A percentile compares a stretch with the other conserved stretches of the same genome.
Evolutionary conservation across 1,284 basidiomycete species (phyloP).

Genomic region (Trametes hirsuta): DNA sequence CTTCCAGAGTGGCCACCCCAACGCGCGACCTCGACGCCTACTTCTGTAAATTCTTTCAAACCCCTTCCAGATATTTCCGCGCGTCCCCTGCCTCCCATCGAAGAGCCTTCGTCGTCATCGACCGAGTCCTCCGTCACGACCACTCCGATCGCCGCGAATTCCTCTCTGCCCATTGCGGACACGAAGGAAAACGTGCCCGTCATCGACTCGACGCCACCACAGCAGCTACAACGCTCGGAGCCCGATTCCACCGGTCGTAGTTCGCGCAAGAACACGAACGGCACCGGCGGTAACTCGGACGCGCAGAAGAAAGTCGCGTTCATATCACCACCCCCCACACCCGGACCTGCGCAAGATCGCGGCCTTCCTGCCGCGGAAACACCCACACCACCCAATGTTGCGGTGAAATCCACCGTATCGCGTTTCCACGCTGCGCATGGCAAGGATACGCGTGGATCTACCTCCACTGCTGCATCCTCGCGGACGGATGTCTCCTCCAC

Average conservation of each 20-base stretch:
- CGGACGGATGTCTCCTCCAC: constrained; percentile 47
- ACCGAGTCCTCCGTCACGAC: constrained; percentile 41
- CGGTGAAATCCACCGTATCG: constrained; percentile 65
- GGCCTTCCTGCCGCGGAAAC: constrained; percentile 43
- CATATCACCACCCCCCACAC: constrained; percentile 75
- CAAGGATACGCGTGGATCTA: constrained; percentile 70
- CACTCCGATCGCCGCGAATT: constrained; percentile 32
- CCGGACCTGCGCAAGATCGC: constrained; percentile 42
- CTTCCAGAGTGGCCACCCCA: constrained; percentile 61
- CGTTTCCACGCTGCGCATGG: constrained; percentile 74
- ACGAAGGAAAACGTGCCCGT: constrained; percentile 34
- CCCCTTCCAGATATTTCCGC: constrained; percentile 67
- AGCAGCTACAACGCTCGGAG: constrained; percentile 35
- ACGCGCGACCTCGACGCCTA: constrained; percentile 45
- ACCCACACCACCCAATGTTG: constrained; percentile 38
- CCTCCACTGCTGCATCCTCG: constrained; percentile 55
- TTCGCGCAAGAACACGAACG: constrained; percentile 57
- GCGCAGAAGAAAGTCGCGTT: constrained; percentile 84
- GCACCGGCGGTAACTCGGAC: constrained; percentile 44
- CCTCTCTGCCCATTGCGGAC: constrained; percentile 27
- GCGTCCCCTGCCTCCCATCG: constrained; percentile 56
- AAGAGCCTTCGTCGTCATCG: constrained; percentile 36
- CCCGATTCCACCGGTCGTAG: constrained; percentile 52
- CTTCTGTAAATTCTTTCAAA: constrained; percentile 58
- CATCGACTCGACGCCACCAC: constrained; percentile 38